These are phyloP conservation scores for Lecanicillium sp. DNA, from an alignment of 2,329 filamentous ascomycete genomes.

Conservation along the genomic window DNA sequence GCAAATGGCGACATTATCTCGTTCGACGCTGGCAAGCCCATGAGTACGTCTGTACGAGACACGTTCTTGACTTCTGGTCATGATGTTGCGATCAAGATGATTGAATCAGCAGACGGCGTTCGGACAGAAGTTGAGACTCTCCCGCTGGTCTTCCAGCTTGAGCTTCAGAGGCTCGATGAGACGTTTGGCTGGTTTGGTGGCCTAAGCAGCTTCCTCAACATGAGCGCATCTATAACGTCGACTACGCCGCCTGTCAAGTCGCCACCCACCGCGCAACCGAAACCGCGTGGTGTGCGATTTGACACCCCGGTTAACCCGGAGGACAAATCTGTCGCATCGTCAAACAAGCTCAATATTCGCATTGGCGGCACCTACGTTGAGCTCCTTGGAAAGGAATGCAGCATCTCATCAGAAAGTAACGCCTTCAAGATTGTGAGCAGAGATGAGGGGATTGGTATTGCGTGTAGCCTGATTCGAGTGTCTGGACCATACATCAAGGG, in stretches of 20 bases:
- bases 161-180: slow-evolving; percentile 77
- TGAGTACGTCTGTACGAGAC: slow-evolving; percentile 55
- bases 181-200: slow-evolving; percentile 86
- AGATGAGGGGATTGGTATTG: slow-evolving; percentile 63
- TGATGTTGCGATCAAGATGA: slow-evolving; percentile 51
- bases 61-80: slow-evolving; percentile 51
- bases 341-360: slow-evolving; percentile 68
- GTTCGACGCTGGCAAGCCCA: slow-evolving; percentile 52
- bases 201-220: slow-evolving; percentile 81
- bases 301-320: slow-evolving; percentile 46
- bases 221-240: slow-evolving; percentile 78
- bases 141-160: slow-evolving; percentile 68
- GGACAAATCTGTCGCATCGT: slow-evolving; percentile 39
- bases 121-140: slow-evolving; percentile 66
- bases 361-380: slow-evolving; percentile 71
- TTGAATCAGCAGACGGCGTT: slow-evolving; percentile 37
- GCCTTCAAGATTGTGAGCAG: slow-evolving; percentile 77
- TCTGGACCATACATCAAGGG: slow-evolving; percentile 60
- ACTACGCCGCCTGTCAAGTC: slow-evolving; percentile 48
- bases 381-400: slow-evolving; percentile 72
- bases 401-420: slow-evolving; percentile 67
- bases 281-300: slow-evolving; percentile 52
- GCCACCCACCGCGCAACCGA: slow-evolving; percentile 31
- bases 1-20: slow-evolving; percentile 56
- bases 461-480: slow-evolving; percentile 69